Evolutionary conservation across 2,329 filamentous ascomycete genomes (phyloP).

Genomic region (Aspergillus brunneoviolaceus): DNA sequence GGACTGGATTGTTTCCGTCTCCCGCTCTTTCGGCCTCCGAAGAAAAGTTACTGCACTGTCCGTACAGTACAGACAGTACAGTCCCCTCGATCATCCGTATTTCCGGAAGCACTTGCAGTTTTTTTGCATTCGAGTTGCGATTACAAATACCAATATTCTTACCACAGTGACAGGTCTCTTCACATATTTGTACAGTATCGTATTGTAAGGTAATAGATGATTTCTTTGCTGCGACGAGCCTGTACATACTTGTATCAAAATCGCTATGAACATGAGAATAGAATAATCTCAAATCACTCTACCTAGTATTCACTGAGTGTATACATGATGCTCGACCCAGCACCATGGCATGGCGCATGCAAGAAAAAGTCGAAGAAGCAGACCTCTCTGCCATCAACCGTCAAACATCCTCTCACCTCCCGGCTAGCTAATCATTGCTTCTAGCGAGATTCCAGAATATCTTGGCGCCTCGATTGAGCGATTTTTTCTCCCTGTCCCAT

Average conservation of each 20-base stretch:
- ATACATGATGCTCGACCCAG: no score
- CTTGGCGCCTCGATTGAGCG: conserved; percentile 12
- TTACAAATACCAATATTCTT: no score
- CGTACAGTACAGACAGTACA: no score
- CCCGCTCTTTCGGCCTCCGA: background rate
- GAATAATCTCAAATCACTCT: no score
- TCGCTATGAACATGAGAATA: no score
- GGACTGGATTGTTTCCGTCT: background rate
- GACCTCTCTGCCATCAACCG: background rate
- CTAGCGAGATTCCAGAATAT: conserved; percentile 16
- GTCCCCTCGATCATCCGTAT: background rate
- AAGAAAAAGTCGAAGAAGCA: background rate
- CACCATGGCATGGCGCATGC: background rate
- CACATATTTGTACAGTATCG: no score
- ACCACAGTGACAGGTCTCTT: no score
- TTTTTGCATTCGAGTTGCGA: background rate
- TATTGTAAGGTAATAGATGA: no score
- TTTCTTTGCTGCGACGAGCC: no score
- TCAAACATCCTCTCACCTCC: background rate
- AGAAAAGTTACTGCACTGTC: background rate
- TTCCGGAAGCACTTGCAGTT: background rate
- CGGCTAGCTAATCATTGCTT: background rate
- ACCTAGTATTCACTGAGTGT: no score
- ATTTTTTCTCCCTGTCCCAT: background rate
- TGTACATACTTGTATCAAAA: no score